Percentiles rank a stretch among this genome's conserved stretches.
These are phyloP conservation scores for Brassica nigra DNA, from an alignment of 345 rosid genomes.

Conservation along the genomic window DNA sequence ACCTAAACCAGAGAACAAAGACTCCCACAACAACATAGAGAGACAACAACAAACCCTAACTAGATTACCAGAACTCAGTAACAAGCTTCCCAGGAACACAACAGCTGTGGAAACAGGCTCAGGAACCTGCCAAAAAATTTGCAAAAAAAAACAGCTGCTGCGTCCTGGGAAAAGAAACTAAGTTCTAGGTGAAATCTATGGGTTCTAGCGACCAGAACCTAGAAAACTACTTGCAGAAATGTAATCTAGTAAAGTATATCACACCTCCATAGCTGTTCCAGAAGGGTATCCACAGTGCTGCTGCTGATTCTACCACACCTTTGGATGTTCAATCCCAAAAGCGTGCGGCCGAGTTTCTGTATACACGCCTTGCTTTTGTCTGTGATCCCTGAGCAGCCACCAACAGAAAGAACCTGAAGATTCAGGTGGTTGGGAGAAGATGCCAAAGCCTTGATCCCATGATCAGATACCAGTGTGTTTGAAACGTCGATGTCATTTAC, in stretches of 20 bases:
- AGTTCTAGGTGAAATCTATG: conserved; percentile 40
- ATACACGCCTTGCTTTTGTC: conserved; percentile 62
- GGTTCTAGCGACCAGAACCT: conserved; percentile 67
- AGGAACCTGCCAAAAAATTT: conserved; percentile 61
- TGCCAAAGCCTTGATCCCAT: conserved; percentile 64
- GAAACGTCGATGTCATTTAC: conserved; percentile 78
- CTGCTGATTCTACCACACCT: conserved; percentile 77
- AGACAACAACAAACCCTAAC: conserved; percentile 35
- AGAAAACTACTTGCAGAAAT: conserved; percentile 33
- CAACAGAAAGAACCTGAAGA: conserved; percentile 77
- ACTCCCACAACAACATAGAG: conserved; percentile 32
- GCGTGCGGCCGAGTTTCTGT: conserved; percentile 66
- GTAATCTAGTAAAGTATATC: conserved; percentile 73
- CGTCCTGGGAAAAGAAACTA: conserved; percentile 53
- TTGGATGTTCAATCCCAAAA: conserved; percentile 79
- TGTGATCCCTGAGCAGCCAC: conserved; percentile 71
- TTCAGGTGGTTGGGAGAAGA: conserved; percentile 53
- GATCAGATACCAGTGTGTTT: conserved; percentile 63
- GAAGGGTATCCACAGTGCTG: conserved; percentile 53
- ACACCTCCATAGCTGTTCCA: conserved; percentile 79
- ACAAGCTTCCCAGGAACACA: conserved; percentile 53
- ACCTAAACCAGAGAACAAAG: conserved; percentile 32
- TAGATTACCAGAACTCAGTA: conserved; percentile 47
- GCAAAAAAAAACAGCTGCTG: conserved; percentile 41
- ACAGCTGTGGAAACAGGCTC: conserved; percentile 50